Evolutionary conservation across 345 rosid species (phyloP), one percentile per base, ranked within the genome.

Genomic region (Populus nigra): DNA sequence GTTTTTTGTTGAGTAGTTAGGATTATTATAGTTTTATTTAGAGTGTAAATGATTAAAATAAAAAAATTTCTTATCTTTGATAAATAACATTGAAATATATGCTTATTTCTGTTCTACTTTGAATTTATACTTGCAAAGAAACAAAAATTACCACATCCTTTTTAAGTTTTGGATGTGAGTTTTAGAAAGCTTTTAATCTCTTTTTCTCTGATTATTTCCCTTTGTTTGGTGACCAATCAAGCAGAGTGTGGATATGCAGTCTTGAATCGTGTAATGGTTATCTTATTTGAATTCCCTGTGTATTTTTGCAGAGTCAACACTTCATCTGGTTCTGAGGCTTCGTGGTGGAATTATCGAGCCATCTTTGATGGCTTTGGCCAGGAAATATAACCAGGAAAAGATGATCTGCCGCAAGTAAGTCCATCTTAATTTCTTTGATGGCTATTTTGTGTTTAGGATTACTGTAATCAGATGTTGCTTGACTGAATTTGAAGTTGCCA

Each of bases 331-430:
- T 57, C 76, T 91, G 86, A 91, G 98, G 86, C 88, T 93, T 36
- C 89, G 98, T 27, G 97, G 98, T 80, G 98, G 98, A 25, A 93
- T 93, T 76, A 93, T 91, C 29, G 97, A 93, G 88, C 96, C 98
- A 31, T 91, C 97, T n/a, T 84, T 93, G 90, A 93, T 93, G 94
- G 91, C 91, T 23, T 81, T 93, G 87, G 98, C 97, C 80, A 84
- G 89, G 80, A 91, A 90, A 69, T 90, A 87, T 79, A 90, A 89
- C 76, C 92, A 90, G 85, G 98, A 93, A 77, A 93, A 93, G 85
- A 91, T 85, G 90, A 91, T 93, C 77, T 93, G 98, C 90, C 90
- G 98, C 86, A 91, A 91, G 98, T 93, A 83, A 85, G 97, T 72
- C 50, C 1, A 25, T 43, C 47, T 43, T 75, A 22, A 8, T 53